Evolutionary conservation across 768 basidiomycete genomes (phyloP), one percentile per base, ranked within the genome.

Genomic region (Pleurotus pulmonarius): DNA sequence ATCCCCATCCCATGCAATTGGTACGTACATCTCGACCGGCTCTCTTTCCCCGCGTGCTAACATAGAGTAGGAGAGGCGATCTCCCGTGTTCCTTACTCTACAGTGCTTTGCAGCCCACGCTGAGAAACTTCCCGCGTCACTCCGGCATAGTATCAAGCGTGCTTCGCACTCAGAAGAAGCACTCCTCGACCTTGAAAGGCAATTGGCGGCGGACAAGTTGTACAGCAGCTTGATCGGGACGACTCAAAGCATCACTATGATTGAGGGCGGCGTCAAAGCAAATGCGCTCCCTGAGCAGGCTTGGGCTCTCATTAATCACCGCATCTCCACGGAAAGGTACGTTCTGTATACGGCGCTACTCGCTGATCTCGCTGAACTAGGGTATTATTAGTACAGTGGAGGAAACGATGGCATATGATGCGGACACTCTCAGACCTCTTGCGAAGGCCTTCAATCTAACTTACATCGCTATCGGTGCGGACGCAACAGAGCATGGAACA

Each of bases 281-380:
- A 86, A 86, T 57, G 83, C 83, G 20, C 73, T 87, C n/a, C 85
- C 85, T 3, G 85, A 86, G 64, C 68, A 68, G 24, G 79, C 73
- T 0, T 73, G 63, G 51, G 80, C 77, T 0, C 63, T 82, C 22
- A 67, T 83, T 18, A 82, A 84, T 56, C 80, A 82, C 57, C 78
- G 82, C 2, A 73, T 84, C 29, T 70, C 74, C 9, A 67, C 70
- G 1, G 70, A 72, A 47, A 81, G 76, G 76, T 69, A 18, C 48
- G 65, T 38, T n/a, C 25, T 38, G n/a, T 3, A 8, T 13, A 38
- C 11, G 15, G 39, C 26, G 26, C 34, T 46, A 11, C 25, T 11
- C 34, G 4, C 11, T 20, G 29, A 18, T n/a, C 3, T 20, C 3
- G n/a, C 26, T 49, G 5, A 34, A 7, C 18, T 2, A 0, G 5